Evolutionary conservation across 108 stramenopile species (phyloP).

Genomic region (Stephanodiscus triporus): DNA sequence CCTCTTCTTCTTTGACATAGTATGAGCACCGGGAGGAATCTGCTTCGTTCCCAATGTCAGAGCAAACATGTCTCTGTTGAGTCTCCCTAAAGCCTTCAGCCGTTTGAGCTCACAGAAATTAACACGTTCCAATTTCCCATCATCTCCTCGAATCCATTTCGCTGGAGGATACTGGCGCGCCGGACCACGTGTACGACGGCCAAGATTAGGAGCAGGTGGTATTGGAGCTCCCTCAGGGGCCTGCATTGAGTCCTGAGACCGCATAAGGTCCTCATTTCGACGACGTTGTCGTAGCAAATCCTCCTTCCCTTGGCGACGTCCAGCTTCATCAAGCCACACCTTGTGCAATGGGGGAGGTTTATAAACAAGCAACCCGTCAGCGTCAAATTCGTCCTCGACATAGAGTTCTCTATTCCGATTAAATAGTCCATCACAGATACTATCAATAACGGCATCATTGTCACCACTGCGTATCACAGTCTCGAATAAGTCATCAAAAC

Average conservation of each 20-base stretch:
- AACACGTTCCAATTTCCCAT: not conserved
- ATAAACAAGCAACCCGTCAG: conserved; percentile 6
- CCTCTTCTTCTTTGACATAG: conserved; percentile 1
- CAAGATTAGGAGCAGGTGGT: too few relatives aligned
- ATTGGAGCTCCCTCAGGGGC: too few relatives aligned
- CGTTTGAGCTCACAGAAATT: not conserved
- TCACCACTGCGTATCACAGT: conserved; percentile 20
- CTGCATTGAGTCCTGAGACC: not conserved
- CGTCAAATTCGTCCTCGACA: conserved; percentile 22
- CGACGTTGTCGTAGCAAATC: not conserved
- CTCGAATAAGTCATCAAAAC: conserved; percentile 33
- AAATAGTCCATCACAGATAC: conserved; percentile 7
- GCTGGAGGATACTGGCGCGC: not conserved
- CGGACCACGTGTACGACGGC: too few relatives aligned
- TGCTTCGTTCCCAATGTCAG: not conserved
- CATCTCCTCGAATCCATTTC: not conserved
- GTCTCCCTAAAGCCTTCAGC: not conserved
- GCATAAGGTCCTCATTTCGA: not conserved
- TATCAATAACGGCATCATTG: not conserved
- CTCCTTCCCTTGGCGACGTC: not conserved
- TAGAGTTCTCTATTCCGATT: conserved; percentile 2
- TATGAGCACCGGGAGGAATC: too few relatives aligned
- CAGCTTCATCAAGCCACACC: conserved; percentile 22
- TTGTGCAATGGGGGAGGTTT: conserved; percentile 25
- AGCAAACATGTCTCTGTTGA: not conserved